These are phyloP conservation scores for Diaporthe aspalathi DNA, from an alignment of 2,329 filamentous ascomycete genomes.

Conservation along the genomic window DNA sequence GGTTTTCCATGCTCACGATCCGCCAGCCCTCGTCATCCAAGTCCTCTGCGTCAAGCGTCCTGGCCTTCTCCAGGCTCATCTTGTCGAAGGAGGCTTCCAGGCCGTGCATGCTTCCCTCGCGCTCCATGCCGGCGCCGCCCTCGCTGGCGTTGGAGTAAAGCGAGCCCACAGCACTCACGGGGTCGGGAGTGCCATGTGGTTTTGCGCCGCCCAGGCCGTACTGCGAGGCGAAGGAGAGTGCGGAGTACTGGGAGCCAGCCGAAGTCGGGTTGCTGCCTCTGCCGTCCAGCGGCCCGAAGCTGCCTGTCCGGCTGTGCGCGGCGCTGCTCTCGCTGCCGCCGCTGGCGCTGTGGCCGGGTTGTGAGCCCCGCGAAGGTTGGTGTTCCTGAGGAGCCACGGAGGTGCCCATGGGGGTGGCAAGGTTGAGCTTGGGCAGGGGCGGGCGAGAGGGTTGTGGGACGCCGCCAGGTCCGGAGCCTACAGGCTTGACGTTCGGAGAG, in stretches of 20 bases:
- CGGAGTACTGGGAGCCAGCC: slow-evolving; percentile 88
- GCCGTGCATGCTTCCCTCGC: slow-evolving; percentile 82
- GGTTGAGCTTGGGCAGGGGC: slow-evolving; percentile 80
- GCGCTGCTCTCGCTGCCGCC: slow-evolving; percentile 84
- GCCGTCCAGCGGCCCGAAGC: slow-evolving; percentile 81
- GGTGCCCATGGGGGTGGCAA: slow-evolving; percentile 90
- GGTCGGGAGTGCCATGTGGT: slow-evolving; percentile 79
- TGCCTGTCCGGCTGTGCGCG: slow-evolving; percentile 84
- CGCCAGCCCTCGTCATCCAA: slow-evolving; percentile 95
- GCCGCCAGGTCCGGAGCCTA: slow-evolving; percentile 61
- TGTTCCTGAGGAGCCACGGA: slow-evolving; percentile 78
- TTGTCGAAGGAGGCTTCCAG: slow-evolving; percentile 80
- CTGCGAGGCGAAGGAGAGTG: slow-evolving; percentile 81
- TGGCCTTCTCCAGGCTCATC: slow-evolving; percentile 82
- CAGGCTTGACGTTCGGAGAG: slow-evolving; percentile 83
- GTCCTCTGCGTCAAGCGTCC: slow-evolving; percentile 90
- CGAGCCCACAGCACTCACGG: slow-evolving; percentile 87
- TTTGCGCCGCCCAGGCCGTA: slow-evolving; percentile 75
- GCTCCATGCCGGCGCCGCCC: slow-evolving; percentile 80
- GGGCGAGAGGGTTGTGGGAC: slow-evolving; percentile 60
- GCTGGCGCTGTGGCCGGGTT: slow-evolving; percentile 74
- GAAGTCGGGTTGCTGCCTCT: slow-evolving; percentile 84
- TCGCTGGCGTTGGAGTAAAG: slow-evolving; percentile 86
- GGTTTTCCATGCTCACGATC: slow-evolving; percentile 87
- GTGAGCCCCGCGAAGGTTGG: slow-evolving; percentile 63